phyloP scores from a whole-genome alignment of 2,329 filamentous ascomycete genomes.

The Arthroderma sp. region DNA sequence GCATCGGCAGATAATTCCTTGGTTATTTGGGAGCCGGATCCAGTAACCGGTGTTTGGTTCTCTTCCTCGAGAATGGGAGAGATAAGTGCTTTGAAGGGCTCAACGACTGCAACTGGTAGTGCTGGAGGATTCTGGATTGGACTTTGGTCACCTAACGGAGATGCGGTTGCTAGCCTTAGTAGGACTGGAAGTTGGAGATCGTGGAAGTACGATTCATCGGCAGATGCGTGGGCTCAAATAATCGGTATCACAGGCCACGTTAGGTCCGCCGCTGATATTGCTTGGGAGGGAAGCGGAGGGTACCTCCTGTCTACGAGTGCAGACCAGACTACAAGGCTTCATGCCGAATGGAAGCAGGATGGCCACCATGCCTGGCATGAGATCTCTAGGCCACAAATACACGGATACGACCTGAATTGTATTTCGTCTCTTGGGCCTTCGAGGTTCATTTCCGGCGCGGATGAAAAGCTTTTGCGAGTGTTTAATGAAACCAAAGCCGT shows the following conservation, averaged over 20 bases:
- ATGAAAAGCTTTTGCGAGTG: conserved; percentile 94
- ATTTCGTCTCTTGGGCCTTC: conserved; percentile 60
- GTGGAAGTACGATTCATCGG: conserved; percentile 53
- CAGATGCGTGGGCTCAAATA: conserved; percentile 61
- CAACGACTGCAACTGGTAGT: conserved; percentile 89
- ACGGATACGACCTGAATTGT: conserved; percentile 96
- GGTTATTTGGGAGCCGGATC: conserved; percentile 80
- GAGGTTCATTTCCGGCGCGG: conserved; percentile 85
- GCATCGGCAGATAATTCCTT: conserved; percentile 92
- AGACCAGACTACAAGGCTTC: conserved; percentile 85
- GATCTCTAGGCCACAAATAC: conserved; percentile 88
- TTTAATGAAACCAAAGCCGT: conserved; percentile 82
- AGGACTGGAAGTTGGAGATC: conserved; percentile 86
- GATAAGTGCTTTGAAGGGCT: conserved; percentile 87
- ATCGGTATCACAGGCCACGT: conserved; percentile 76
- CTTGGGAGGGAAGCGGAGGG: conserved; percentile 69
- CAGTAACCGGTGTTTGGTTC: conserved; percentile 77
- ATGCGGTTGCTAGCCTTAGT: conserved; percentile 65
- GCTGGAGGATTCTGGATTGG: conserved; percentile 95
- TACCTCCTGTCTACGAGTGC: conserved; percentile 81
- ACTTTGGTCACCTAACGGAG: conserved; percentile 71
- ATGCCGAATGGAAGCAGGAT: conserved; percentile 59
- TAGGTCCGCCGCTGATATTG: conserved; percentile 63
- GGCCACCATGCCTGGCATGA: conserved; percentile 67
- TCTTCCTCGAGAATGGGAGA: conserved; percentile 77